Percentiles rank a stretch among this genome's conserved stretches.
Evolutionary conservation across 768 basidiomycete genomes (phyloP).

Genomic region (Kwoniella bestiolae): DNA sequence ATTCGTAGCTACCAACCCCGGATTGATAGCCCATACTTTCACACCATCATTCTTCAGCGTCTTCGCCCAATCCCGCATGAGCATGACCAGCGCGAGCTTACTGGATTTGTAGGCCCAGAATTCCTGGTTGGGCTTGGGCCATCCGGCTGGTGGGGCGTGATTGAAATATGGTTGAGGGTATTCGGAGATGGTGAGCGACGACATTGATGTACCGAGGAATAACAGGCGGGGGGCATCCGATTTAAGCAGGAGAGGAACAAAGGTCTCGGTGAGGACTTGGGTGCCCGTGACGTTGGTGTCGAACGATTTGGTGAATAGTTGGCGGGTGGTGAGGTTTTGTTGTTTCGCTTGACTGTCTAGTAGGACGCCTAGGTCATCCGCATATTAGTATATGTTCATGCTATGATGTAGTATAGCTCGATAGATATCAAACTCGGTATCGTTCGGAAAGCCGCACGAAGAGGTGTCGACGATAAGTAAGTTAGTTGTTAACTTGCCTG

Average conservation of each 20-base stretch:
- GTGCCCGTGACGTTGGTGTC: constrained; percentile 34
- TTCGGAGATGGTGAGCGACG: not conserved
- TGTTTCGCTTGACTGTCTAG: not conserved
- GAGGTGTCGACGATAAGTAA: not conserved
- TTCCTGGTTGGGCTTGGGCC: constrained; percentile 3
- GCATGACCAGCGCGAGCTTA: constrained; percentile 13
- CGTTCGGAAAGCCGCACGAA: not conserved
- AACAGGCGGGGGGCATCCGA: not conserved
- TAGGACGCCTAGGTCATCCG: not conserved
- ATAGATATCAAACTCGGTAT: not conserved
- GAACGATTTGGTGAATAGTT: constrained; percentile 14
- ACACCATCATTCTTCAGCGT: constrained; percentile 11
- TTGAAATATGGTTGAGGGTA: constrained; percentile 1
- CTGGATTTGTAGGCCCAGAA: constrained; percentile 8
- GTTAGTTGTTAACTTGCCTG: not conserved
- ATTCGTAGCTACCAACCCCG: constrained; percentile 27
- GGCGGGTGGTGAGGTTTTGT: not conserved
- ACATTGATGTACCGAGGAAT: constrained; percentile 6
- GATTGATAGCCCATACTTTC: constrained; percentile 20
- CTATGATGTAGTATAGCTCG: too few species aligned
- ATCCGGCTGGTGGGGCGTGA: constrained; percentile 11
- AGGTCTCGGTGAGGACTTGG: not conserved
- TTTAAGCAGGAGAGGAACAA: constrained; percentile 6
- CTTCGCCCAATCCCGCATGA: constrained; percentile 13
- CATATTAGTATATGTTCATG: not conserved